These are phyloP conservation scores for Xylaria acuta DNA, from an alignment of 495 filamentous ascomycete genomes.

Conservation along the genomic window DNA sequence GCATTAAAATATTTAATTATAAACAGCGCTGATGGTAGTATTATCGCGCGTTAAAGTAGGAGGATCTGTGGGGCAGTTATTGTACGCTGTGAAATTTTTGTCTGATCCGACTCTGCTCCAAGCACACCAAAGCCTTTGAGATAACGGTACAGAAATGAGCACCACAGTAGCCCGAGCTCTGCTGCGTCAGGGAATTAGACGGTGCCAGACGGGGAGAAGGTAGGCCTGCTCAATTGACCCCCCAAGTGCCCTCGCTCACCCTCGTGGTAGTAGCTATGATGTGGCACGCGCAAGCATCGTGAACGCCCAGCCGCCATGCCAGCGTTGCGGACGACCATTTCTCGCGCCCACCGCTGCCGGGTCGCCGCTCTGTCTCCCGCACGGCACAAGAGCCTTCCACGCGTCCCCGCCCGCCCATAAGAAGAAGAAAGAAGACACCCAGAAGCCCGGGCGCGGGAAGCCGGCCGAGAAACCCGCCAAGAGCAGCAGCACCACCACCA, in stretches of 20 bases:
- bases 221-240: slow-evolving; percentile 33
- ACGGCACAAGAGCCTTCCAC: slow-evolving; percentile 22
- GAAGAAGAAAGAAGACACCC: slow-evolving; percentile 12
- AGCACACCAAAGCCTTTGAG: not conserved
- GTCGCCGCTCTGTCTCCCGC: not conserved
- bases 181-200: slow-evolving; percentile 27
- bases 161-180: slow-evolving; percentile 28
- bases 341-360: not conserved
- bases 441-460: slow-evolving; percentile 14
- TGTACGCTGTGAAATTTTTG: too few species aligned
- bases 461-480: slow-evolving; percentile 15
- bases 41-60: too few species aligned
- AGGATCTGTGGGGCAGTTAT: too few species aligned
- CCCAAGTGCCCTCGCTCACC: not conserved
- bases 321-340: not conserved
- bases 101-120: too few species aligned
- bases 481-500: not conserved
- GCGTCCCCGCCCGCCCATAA: slow-evolving; percentile 14
- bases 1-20: too few species aligned
- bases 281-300: slow-evolving; percentile 19
- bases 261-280: slow-evolving; percentile 26
- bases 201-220: slow-evolving; percentile 25
- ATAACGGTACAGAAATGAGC: slow-evolving; percentile 5
- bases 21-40: too few species aligned
- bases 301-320: not conserved